Evolutionary conservation across 306 rosid species (phyloP).

Genomic region (Pterocarpus macrocarpus): DNA sequence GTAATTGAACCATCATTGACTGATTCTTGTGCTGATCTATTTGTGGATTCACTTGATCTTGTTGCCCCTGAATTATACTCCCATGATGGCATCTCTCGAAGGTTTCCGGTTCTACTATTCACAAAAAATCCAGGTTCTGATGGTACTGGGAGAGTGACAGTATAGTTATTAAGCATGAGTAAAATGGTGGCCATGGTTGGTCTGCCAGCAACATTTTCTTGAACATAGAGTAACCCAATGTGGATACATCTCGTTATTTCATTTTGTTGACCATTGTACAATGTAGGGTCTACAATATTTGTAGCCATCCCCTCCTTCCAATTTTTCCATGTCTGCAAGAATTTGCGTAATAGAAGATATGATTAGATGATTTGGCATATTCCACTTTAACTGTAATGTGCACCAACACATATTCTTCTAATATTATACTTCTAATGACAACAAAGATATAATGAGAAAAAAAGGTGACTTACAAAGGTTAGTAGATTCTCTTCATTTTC

Average conservation of each 20-base stretch:
- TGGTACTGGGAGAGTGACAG: not conserved
- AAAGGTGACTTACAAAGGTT: slow-evolving; percentile 14
- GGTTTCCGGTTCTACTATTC: not conserved
- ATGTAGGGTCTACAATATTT: not conserved
- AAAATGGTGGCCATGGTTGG: slow-evolving; percentile 28
- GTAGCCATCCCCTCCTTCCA: not conserved
- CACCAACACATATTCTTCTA: no score
- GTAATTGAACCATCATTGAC: not conserved
- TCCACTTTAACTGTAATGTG: not conserved
- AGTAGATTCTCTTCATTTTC: not conserved
- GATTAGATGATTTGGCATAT: not conserved
- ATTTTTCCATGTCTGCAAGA: slow-evolving; percentile 16
- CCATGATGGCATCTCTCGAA: not conserved
- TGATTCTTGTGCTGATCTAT: not conserved
- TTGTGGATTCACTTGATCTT: not conserved
- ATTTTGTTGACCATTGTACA: not conserved
- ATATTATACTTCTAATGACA: no score
- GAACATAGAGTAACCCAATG: no score
- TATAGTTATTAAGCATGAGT: slow-evolving; percentile 29
- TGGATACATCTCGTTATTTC: no score
- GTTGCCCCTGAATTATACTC: not conserved
- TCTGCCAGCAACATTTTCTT: not conserved
- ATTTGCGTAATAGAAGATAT: not conserved
- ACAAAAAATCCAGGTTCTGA: slow-evolving; percentile 21
- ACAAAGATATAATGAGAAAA: not conserved